phyloP scores from a whole-genome alignment of 805 yeast species.

The Myxozyma neotropica region DNA sequence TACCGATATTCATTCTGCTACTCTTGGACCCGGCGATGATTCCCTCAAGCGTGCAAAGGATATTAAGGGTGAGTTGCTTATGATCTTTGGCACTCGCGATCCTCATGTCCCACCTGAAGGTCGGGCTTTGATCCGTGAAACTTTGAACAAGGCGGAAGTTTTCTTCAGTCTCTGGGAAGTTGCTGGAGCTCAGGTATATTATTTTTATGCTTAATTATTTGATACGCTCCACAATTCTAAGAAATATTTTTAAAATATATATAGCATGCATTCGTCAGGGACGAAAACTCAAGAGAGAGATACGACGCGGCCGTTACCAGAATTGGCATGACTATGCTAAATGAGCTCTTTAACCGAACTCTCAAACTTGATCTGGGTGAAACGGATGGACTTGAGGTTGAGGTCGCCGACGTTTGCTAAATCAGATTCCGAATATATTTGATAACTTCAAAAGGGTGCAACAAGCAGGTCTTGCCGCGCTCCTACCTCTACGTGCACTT shows the following conservation, averaged over 20 bases:
- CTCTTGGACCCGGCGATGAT: constrained; percentile 72
- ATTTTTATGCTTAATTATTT: too few species aligned
- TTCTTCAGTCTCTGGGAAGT: constrained; percentile 73
- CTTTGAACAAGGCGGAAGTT: constrained; percentile 60
- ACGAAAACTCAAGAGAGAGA: constrained; percentile 77
- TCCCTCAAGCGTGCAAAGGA: constrained; percentile 60
- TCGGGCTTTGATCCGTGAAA: constrained; percentile 66
- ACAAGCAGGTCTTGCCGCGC: background rate
- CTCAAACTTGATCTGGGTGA: constrained; percentile 70
- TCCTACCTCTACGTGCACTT: too few species aligned
- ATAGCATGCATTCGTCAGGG: constrained; percentile 82
- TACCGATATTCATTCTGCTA: constrained; percentile 72
- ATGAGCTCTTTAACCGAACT: constrained; percentile 70
- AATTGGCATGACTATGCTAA: constrained; percentile 65
- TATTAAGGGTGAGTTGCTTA: constrained; percentile 58
- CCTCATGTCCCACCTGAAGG: constrained; percentile 81
- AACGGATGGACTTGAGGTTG: constrained; percentile 53
- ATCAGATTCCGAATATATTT: background rate
- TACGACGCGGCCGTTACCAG: constrained; percentile 77
- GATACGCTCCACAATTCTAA: background rate
- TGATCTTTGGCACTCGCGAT: constrained; percentile 70
- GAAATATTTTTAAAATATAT: background rate
- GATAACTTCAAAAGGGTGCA: background rate
- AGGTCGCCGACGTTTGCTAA: constrained; percentile 67
- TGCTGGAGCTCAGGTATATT: constrained; percentile 55